These are phyloP conservation scores for Komagataella kurtzmanii DNA, from an alignment of 805 yeast genomes.

Conservation along the genomic window DNA sequence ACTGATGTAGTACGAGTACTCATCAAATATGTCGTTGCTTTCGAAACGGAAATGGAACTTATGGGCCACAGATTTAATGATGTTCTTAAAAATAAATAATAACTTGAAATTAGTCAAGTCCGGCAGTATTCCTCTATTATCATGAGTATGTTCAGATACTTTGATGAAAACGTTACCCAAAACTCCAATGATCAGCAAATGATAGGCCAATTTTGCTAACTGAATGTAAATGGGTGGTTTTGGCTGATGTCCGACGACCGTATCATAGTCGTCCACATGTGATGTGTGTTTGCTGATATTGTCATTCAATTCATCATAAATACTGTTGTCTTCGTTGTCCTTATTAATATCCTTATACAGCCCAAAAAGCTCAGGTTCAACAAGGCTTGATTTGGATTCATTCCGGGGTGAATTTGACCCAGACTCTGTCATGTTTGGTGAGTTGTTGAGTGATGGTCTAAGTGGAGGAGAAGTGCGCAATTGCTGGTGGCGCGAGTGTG, in stretches of 20 bases:
- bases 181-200: slow-evolving; percentile 15
- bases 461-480: not conserved
- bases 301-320: slow-evolving; percentile 18
- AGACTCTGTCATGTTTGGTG: not conserved
- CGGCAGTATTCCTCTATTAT: slow-evolving; percentile 12
- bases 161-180: slow-evolving; percentile 42
- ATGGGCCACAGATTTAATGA: not conserved
- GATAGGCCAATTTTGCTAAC: slow-evolving; percentile 2
- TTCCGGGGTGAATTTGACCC: not conserved
- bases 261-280: slow-evolving; percentile 3
- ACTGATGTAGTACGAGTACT: slow-evolving; percentile 3
- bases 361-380: slow-evolving; percentile 5
- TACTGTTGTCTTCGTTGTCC: slow-evolving; percentile 13
- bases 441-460: not conserved
- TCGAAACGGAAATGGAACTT: not conserved
- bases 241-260: slow-evolving; percentile 3
- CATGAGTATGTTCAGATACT: slow-evolving; percentile 37
- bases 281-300: slow-evolving; percentile 18
- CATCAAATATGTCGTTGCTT: not conserved
- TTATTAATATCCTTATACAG: slow-evolving; percentile 10
- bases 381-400: not conserved
- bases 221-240: slow-evolving; percentile 2
- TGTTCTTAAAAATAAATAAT: slow-evolving; percentile 2
- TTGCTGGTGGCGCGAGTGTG: not conserved
- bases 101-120: slow-evolving; percentile 12